Evolutionary conservation across 2,329 filamentous ascomycete genomes (phyloP), one percentile per base, ranked within the genome.

Genomic region (Phyllosticta ampelicida): DNA sequence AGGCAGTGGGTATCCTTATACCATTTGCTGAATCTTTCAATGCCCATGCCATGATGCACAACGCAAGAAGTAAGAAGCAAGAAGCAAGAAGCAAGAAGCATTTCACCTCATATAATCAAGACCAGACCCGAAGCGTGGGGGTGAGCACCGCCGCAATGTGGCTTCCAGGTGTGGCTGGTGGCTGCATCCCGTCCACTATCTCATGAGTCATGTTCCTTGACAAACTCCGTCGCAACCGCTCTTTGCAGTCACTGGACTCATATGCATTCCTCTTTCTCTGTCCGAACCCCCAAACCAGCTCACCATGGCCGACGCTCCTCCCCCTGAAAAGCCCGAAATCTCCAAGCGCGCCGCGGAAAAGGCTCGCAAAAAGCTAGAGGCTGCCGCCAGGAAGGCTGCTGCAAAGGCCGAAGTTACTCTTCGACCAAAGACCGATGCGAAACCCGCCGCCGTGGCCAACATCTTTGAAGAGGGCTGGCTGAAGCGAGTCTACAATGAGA

Each of bases 381-480:
- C 74, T 29, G 71, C 71, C 57, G 67, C 67, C 9, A 70, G 72
- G 56, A 77, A 77, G 60, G 74, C 70, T 11, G 69, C 69, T 44
- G 71, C 72, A 61, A 71, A 71, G 60, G 69, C 74, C 8, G 69
- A 73, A 60, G 71, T 73, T 60, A 73, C 74, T 36, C 63, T 71
- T 3, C 68, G 71, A 48, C 73, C 72, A 18, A 76, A 75, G 55
- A 51, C 68, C 8, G 66, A 61, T 6, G 62, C 68, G 6, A 68
- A 64, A 53, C 67, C 71, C 28, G 5, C 36, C 13, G 36, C 36
- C 23, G 23, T 26, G 23, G 65, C 63, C 26, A 73, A 63, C 62
- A 72, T 77, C 49, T 79, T 79, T 68, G 71, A 73, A 50, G 73
- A 76, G 59, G 77, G 77, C 51, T 79, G 76, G 76, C 67, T 79